Percentiles rank a stretch among this genome's conserved stretches.
Evolutionary conservation across 2,329 filamentous ascomycete genomes (phyloP).

Genomic region (Penicillium sp.): DNA sequence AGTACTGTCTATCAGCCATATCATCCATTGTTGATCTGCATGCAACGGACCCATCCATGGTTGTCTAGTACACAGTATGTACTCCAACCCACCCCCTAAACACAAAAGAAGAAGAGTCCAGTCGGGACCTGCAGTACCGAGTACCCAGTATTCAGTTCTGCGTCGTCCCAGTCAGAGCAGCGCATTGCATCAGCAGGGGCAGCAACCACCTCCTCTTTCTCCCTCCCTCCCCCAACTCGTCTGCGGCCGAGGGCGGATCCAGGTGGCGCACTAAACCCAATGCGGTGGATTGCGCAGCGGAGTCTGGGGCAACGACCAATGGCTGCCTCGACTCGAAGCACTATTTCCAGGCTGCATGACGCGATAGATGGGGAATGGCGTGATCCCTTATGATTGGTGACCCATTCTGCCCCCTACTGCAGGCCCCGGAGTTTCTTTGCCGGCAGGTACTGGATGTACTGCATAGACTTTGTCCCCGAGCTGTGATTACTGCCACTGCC

Average conservation of each 20-base stretch:
- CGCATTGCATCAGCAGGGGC: constrained; percentile 10
- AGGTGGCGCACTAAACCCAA: constrained; percentile 34
- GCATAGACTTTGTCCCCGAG: not conserved
- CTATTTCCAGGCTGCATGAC: constrained; percentile 40
- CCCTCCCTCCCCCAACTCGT: not conserved
- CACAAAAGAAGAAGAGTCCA: not conserved
- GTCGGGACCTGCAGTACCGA: constrained; percentile 13
- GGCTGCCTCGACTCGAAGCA: constrained; percentile 19
- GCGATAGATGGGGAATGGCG: constrained; percentile 33
- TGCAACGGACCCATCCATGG: constrained; percentile 2
- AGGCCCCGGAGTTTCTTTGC: constrained; percentile 25
- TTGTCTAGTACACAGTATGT: not conserved
- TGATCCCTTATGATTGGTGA: constrained; percentile 29
- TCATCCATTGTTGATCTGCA: constrained; percentile 10
- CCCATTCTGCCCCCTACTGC: constrained; percentile 17
- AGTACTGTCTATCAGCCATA: constrained; percentile 4
- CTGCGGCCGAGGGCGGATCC: constrained; percentile 32
- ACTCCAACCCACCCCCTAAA: not conserved
- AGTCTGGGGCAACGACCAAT: constrained; percentile 31
- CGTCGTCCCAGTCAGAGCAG: not conserved
- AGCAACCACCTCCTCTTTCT: not conserved
- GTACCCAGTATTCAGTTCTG: not conserved
- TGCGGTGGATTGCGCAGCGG: constrained; percentile 28
- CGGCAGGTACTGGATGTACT: constrained; percentile 10
- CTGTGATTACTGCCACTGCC: not conserved